Conservation (phyloP, 1,284 basidiomycete species). For the Ganoderma resinaceum region DNA sequence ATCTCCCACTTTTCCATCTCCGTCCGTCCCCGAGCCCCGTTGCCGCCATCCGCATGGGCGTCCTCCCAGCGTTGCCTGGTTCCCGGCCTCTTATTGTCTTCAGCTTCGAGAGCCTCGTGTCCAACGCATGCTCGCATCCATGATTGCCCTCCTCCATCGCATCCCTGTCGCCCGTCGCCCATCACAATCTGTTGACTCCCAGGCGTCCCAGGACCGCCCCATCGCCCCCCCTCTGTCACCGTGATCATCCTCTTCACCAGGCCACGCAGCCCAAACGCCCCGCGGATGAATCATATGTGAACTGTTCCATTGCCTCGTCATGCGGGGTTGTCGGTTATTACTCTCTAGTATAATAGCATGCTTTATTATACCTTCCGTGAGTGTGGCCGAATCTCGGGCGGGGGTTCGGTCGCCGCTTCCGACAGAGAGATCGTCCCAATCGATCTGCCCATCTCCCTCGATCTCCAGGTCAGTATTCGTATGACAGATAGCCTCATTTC, state of each 20-base stretch:
- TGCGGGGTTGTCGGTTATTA: slow-evolving; percentile 16
- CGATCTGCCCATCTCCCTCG: slow-evolving; percentile 21
- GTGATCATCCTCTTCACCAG: slow-evolving; percentile 14
- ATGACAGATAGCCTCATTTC: slow-evolving; percentile 31
- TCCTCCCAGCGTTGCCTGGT: slow-evolving; percentile 29
- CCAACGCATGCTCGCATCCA: slow-evolving; percentile 18
- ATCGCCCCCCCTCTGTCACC: slow-evolving; percentile 4
- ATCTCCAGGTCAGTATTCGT: slow-evolving; percentile 18
- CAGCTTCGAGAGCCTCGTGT: slow-evolving; percentile 37
- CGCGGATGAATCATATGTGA: neutral
- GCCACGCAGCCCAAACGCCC: slow-evolving; percentile 6
- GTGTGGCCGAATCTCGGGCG: neutral
- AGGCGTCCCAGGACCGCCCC: neutral
- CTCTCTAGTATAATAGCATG: neutral
- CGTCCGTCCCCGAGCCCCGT: slow-evolving; percentile 5
- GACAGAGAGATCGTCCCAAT: slow-evolving; percentile 15
- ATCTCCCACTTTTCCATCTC: slow-evolving; percentile 20
- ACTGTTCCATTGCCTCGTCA: slow-evolving; percentile 5
- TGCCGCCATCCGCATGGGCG: slow-evolving; percentile 14
- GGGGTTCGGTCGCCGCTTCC: slow-evolving; percentile 10
- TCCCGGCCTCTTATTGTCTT: slow-evolving; percentile 37
- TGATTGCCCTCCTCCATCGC: slow-evolving; percentile 7
- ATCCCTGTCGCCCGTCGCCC: slow-evolving; percentile 7
- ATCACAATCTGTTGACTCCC: slow-evolving; percentile 23
- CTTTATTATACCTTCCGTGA: neutral